Base-by-base conservation (phyloP, 2,329 filamentous ascomycete species). In the Cytospora leucostoma region DNA sequence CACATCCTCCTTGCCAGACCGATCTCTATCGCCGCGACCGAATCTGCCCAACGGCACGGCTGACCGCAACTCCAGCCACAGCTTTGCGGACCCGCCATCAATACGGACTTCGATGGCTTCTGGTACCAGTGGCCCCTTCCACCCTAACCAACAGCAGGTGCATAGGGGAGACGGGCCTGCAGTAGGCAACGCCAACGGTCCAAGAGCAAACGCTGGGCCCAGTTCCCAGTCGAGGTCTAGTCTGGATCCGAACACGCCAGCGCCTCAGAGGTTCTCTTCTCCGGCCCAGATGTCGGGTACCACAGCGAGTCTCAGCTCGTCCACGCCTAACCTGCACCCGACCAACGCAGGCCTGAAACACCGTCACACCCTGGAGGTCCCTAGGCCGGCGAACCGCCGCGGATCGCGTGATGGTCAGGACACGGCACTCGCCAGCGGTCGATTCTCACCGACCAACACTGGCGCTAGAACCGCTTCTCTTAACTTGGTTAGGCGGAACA, bases 361-460 rank as follows among this genome's bases (percentile, higher is more conserved):
- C 66, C 87, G 93, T 68, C 90, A 97, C 76, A 97, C 92, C 0
- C 82, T 97, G 33, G 92, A 97, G 75, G 92, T 97, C 0, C 93
- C 93, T 8, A 91, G 88, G 75, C 75, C 82, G 17, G 78, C 82
- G 21, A 82, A 87, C n/a, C 79, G 84, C 38, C 84, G 91, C 69
- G 84, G 79, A 59, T 92, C 91, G n/a, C 87, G 85, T 68, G 93
- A 97, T 68, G 83, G 88, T 35, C 79, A 84, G 67, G 90, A 93
- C 69, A 82, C 76, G 2, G 82, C 85, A 15, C 86, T 87, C 51
- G 82, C 88, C 11, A 94, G 85, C 69, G 94, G 93, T 54, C 88
- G 93, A 62, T 94, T 96, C 74, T 97, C 94, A 27, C 93, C 87
- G 0, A 80, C 79, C 10, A 79, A 78, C 8, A 71, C 86, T 40